Conservation (phyloP, 2,329 filamentous ascomycete species). For the Aureobasidium musti region DNA sequence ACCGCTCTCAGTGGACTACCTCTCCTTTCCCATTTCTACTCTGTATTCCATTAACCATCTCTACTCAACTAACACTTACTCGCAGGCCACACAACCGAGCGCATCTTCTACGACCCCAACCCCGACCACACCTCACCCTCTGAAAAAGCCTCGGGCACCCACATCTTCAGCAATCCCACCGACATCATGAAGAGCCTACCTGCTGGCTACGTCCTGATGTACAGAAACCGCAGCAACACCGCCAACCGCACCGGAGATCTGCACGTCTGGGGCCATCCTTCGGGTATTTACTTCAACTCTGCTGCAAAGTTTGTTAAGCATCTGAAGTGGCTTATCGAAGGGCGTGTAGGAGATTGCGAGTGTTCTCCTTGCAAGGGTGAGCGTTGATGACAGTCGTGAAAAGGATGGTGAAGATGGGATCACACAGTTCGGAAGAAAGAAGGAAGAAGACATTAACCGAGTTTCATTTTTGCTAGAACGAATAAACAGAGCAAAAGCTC, state of each 20-base stretch:
- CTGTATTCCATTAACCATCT: not conserved
- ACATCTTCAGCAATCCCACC: not conserved
- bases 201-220: not conserved
- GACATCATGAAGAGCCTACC: not conserved
- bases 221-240: not conserved
- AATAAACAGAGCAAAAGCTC: not conserved
- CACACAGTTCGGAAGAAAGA: not conserved
- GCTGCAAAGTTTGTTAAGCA: not conserved
- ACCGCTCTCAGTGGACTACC: not conserved
- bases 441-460: conserved; percentile 9
- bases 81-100: not conserved
- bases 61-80: too few relatives aligned
- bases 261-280: not conserved
- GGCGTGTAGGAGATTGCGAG: not conserved
- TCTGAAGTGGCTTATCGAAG: not conserved
- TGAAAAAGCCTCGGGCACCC: not conserved
- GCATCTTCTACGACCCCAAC: not conserved
- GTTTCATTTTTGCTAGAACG: not conserved
- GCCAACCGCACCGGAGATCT: not conserved
- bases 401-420: not conserved
- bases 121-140: not conserved
- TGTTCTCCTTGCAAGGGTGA: not conserved
- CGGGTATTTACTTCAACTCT: not conserved
- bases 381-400: not conserved
- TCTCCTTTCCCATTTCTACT: not conserved